Evolutionary conservation across 108 stramenopile species (phyloP), one percentile per base, ranked within the genome.

Genomic region (Mediolabrus comicus): DNA sequence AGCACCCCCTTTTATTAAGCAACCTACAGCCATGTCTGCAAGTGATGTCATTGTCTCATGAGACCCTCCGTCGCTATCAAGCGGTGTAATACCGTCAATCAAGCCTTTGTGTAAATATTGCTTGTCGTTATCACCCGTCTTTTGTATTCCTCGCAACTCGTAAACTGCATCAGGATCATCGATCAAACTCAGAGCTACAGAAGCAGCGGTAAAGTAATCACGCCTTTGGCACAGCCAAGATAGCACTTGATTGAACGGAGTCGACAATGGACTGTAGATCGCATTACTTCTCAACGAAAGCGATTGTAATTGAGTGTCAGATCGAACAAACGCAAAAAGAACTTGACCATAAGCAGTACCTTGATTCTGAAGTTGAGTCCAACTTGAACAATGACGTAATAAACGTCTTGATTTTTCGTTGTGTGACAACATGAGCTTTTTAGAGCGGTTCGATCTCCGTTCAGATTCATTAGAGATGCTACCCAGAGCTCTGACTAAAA

Each of bases 1-100:
- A 12, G 75, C 17, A 4, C 89, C 93, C 34, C 91, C 86, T 67
- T 88, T 90, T 32, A 84, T 79, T 14, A 95, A 56, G 65, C 89
- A 92, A 2, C 77, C 86, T 3, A 92, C 85, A 3, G 93, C 84
- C 89, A 92, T 90, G 65, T 95, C 90, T 24, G 93, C 87, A 27
- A 94, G 71, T 9, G 85, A 80, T 9, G 69, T 65, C 16, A 84
- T 36, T 22, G 73, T 80, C 13, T 63, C 28, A 5, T 13, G 9
- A 34, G 34, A 28, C 27, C 55, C 11, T 29, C 32, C 32, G 5
- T 71, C 43, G 16, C 13, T 46, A 62, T 28, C 24, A 56, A 80
- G 66, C 4, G 86, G 83, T 3, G 72, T 62, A 27, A 94, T 91
- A 36, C 87, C 86, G 67, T 94, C 93, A 43, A 94, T 59, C 30